Percentiles rank a stretch among this genome's conserved stretches.
Evolutionary conservation across 495 filamentous ascomycete species (phyloP).

Genomic region (Aspergillus homomorphus): DNA sequence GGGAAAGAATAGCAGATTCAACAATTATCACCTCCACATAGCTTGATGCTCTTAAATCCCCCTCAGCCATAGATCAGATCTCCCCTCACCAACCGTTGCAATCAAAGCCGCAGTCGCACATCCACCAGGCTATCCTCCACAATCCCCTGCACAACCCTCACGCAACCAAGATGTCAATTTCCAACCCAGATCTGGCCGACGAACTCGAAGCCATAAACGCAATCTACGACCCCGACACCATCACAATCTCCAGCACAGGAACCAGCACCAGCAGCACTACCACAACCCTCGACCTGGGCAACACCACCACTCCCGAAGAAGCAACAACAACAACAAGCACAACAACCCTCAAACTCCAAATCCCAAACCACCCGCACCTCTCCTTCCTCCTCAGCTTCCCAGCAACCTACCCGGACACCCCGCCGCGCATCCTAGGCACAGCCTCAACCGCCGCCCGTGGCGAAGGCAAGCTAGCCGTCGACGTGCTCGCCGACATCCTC

Average conservation of each 20-base stretch:
- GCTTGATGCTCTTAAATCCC: too few relatives aligned
- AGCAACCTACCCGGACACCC: conserved; percentile 64
- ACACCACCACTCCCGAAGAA: conserved; percentile 3
- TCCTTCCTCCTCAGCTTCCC: conserved; percentile 67
- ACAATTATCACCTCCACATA: background rate
- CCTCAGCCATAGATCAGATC: too few relatives aligned
- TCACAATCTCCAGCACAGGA: conserved; percentile 46
- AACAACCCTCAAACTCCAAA: conserved; percentile 39
- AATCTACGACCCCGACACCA: conserved; percentile 75
- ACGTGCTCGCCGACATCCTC: conserved; percentile 63
- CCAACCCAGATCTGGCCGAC: conserved; percentile 66
- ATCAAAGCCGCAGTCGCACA: background rate
- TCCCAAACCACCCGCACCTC: conserved; percentile 42
- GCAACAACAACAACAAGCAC: conserved; percentile 7
- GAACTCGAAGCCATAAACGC: conserved; percentile 90
- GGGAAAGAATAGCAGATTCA: background rate
- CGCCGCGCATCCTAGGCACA: conserved; percentile 67
- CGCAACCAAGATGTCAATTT: conserved; percentile 15
- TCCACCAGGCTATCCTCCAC: background rate
- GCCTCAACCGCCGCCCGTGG: conserved; percentile 53
- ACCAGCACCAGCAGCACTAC: conserved; percentile 35
- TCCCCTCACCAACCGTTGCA: background rate
- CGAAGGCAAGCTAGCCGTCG: conserved; percentile 62
- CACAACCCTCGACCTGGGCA: conserved; percentile 42
- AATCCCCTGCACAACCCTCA: background rate